These are phyloP conservation scores for Sanghuangporus sanghuang DNA, from an alignment of 1,284 basidiomycete genomes.

Conservation along the genomic window DNA sequence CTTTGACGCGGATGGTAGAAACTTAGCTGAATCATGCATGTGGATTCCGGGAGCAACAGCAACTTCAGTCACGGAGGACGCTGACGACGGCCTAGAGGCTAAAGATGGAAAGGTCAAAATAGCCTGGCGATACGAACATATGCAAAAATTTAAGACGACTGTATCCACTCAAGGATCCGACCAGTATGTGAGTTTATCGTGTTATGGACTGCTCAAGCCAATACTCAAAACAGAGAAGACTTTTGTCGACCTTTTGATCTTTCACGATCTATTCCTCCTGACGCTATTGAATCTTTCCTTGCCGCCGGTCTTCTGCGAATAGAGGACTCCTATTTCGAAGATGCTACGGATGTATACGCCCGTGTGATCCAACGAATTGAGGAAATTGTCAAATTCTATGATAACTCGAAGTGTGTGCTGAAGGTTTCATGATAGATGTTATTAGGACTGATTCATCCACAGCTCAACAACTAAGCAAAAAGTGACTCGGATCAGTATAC, in stretches of 20 bases:
- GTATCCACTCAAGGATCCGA: slow-evolving; percentile 40
- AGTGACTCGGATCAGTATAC: slow-evolving; percentile 62
- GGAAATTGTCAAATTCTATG: slow-evolving; percentile 13
- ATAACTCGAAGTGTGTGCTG: background rate
- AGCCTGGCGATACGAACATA: slow-evolving; percentile 92
- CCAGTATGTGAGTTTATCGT: slow-evolving; percentile 38
- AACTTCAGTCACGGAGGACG: slow-evolving; percentile 25
- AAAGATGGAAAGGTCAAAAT: slow-evolving; percentile 67
- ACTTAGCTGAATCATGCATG: slow-evolving; percentile 70
- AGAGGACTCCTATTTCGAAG: background rate
- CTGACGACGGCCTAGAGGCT: slow-evolving; percentile 38
- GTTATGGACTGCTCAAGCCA: slow-evolving; percentile 15
- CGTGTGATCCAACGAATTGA: background rate
- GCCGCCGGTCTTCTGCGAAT: slow-evolving; percentile 9
- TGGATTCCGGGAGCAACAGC: slow-evolving; percentile 41
- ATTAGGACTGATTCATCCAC: background rate
- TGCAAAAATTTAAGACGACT: slow-evolving; percentile 90
- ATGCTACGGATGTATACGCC: background rate
- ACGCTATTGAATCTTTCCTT: slow-evolving; percentile 1
- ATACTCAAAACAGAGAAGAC: slow-evolving; percentile 20
- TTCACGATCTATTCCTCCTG: slow-evolving; percentile 8
- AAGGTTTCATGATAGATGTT: background rate
- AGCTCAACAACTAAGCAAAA: slow-evolving; percentile 4
- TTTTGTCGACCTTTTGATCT: slow-evolving; percentile 12
- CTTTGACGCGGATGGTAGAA: slow-evolving; percentile 52